Percentiles rank a stretch among this genome's conserved stretches.
Conservation (phyloP, 2,329 filamentous ascomycete genomes). For the Aspergillus viridinutans region DNA sequence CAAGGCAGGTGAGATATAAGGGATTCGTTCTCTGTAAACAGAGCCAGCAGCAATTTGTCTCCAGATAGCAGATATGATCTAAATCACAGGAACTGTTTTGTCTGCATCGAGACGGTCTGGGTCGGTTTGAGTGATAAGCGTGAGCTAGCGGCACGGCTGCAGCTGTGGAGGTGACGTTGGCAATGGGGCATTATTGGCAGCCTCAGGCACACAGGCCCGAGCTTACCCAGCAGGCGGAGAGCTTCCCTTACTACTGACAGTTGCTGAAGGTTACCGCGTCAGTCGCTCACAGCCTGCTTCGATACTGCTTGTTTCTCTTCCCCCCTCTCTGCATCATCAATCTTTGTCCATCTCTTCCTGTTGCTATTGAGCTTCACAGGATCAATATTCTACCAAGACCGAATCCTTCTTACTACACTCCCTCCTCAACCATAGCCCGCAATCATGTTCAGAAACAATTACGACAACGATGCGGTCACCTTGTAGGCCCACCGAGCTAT, state of each 20-base stretch:
- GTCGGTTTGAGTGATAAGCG: not conserved
- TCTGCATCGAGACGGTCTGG: conserved; percentile 7
- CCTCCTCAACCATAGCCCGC: conserved; percentile 6
- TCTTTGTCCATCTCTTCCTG: conserved; percentile 10
- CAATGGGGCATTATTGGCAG: conserved; percentile 5
- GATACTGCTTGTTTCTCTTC: not conserved
- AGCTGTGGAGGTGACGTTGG: conserved; percentile 25
- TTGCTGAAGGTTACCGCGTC: conserved; percentile 26
- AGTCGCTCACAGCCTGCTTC: conserved; percentile 30
- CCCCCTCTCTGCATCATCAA: conserved; percentile 2
- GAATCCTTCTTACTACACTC: conserved; percentile 3
- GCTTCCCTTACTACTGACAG: conserved; percentile 5
- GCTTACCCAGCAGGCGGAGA: conserved; percentile 7
- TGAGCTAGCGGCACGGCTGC: conserved; percentile 1
- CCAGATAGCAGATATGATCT: not conserved
- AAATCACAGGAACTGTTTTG: not conserved
- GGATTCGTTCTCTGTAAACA: conserved; percentile 1
- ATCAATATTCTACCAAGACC: not conserved
- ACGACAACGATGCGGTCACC: conserved; percentile 99
- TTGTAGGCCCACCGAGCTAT: conserved; percentile 62
- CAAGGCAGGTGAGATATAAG: conserved; percentile 2
- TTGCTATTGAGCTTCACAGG: conserved; percentile 6
- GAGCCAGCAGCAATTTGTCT: not conserved
- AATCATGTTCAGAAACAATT: conserved; percentile 97
- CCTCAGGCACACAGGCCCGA: conserved; percentile 15